These are phyloP conservation scores for Plectosphaerella plurivora DNA, from an alignment of 2,329 filamentous ascomycete species.

Conservation along the genomic window DNA sequence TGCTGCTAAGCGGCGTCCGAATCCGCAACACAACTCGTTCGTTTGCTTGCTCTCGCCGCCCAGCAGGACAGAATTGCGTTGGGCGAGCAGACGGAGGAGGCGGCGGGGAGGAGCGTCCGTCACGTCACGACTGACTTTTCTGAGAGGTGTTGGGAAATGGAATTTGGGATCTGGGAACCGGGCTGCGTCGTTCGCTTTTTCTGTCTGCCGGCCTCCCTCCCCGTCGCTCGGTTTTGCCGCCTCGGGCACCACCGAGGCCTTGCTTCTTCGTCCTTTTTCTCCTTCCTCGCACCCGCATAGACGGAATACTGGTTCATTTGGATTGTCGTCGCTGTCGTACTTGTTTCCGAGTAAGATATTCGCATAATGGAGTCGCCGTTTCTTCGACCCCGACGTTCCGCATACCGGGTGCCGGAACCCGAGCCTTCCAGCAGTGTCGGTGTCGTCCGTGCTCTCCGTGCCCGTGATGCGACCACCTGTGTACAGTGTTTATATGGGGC, in stretches of 20 bases:
- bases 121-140: constrained; percentile 7
- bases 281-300: background rate
- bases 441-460: too few species aligned
- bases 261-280: constrained; percentile 1
- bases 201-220: constrained; percentile 1
- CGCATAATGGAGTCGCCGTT: background rate
- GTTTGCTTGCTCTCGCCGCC: background rate
- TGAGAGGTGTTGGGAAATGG: constrained; percentile 11
- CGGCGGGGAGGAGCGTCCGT: background rate
- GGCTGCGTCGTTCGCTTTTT: constrained; percentile 11
- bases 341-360: background rate
- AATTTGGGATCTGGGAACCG: constrained; percentile 5
- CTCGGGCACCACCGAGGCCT: background rate
- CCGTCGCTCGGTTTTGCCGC: constrained; percentile 1
- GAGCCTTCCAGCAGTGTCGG: background rate
- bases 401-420: background rate
- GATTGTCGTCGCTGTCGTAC: background rate
- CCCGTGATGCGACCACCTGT: too few species aligned
- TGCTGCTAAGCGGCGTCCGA: constrained; percentile 68
- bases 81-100: background rate
- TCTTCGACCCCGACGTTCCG: background rate
- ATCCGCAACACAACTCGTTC: background rate
- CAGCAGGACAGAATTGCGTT: background rate
- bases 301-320: constrained; percentile 1
- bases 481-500: too few species aligned